phyloP scores from a whole-genome alignment of 169 alveolate genomes.

The Eimeria tenella region DNA sequence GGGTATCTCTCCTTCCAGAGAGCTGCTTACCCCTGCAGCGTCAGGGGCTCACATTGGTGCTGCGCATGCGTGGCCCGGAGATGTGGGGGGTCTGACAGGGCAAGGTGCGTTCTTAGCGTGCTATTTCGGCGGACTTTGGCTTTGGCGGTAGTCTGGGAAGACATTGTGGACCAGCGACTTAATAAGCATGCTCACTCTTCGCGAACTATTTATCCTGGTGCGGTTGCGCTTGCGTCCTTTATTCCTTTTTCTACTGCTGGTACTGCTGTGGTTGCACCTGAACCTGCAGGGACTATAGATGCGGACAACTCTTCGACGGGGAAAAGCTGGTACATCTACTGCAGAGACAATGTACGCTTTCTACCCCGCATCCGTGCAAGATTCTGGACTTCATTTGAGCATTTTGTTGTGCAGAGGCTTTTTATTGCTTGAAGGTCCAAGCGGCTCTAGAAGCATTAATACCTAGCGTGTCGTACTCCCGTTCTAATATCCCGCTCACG shows the following conservation, averaged over 20 bases:
- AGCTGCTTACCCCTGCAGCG: conserved; percentile 40
- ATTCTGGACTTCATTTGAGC: not conserved
- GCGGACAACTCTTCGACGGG: conserved; percentile 57
- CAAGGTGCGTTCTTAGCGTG: conserved; percentile 29
- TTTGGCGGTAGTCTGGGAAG: not conserved
- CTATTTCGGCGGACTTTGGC: not conserved
- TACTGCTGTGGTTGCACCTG: not conserved
- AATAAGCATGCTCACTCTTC: no score
- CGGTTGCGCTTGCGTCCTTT: no score
- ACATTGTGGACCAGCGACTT: conserved; percentile 11
- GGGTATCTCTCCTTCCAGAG: not conserved
- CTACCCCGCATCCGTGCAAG: not conserved
- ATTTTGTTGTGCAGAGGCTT: not conserved
- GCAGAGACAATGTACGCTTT: conserved; percentile 62
- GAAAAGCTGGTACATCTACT: conserved; percentile 70
- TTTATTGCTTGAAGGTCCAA: no score
- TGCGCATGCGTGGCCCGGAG: conserved; percentile 33
- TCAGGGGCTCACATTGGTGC: conserved; percentile 22
- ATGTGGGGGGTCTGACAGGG: not conserved
- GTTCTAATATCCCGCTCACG: no score
- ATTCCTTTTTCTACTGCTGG: not conserved
- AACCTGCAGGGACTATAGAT: conserved; percentile 48
- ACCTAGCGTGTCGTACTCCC: no score
- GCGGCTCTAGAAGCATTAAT: no score
- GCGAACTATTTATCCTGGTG: no score